Evolutionary conservation across 2,329 filamentous ascomycete genomes (phyloP).

Genomic region (Monilinia vaccinii-corymbosi): DNA sequence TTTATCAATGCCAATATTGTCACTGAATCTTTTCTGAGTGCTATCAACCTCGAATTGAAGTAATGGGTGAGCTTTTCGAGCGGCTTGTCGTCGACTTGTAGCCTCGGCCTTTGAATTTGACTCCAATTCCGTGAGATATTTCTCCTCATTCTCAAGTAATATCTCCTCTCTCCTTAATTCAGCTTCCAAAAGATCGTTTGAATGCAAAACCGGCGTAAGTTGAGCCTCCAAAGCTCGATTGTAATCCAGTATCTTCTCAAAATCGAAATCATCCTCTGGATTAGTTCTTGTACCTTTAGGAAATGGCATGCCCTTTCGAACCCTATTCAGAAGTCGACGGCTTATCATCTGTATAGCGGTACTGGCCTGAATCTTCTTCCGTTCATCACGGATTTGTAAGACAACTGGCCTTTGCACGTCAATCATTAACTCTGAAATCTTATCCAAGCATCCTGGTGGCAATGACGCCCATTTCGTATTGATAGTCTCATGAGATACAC

Average conservation of each 20-base stretch:
- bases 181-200: slow-evolving; percentile 48
- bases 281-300: slow-evolving; percentile 44
- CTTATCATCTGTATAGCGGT: slow-evolving; percentile 46
- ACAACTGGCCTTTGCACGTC: slow-evolving; percentile 55
- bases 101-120: slow-evolving; percentile 47
- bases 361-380: slow-evolving; percentile 37
- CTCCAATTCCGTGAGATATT: slow-evolving; percentile 41
- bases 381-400: slow-evolving; percentile 40
- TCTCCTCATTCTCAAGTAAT: slow-evolving; percentile 47
- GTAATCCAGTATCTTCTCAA: slow-evolving; percentile 55
- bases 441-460: slow-evolving; percentile 43
- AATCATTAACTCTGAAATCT: slow-evolving; percentile 46
- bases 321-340: slow-evolving; percentile 46
- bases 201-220: slow-evolving; percentile 54
- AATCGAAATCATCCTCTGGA: slow-evolving; percentile 53
- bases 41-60: slow-evolving; percentile 18
- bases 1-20: slow-evolving; percentile 15
- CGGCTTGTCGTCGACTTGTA: slow-evolving; percentile 39
- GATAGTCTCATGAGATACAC: slow-evolving; percentile 54
- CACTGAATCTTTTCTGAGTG: slow-evolving; percentile 12
- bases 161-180: slow-evolving; percentile 49
- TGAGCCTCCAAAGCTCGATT: slow-evolving; percentile 46
- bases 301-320: slow-evolving; percentile 55
- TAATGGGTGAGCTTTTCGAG: slow-evolving; percentile 27
- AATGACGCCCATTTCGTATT: slow-evolving; percentile 59